Evolutionary conservation across 441 rosid genomes (phyloP), one percentile per base, ranked within the genome.

Genomic region (Erodium chrysanthum): DNA sequence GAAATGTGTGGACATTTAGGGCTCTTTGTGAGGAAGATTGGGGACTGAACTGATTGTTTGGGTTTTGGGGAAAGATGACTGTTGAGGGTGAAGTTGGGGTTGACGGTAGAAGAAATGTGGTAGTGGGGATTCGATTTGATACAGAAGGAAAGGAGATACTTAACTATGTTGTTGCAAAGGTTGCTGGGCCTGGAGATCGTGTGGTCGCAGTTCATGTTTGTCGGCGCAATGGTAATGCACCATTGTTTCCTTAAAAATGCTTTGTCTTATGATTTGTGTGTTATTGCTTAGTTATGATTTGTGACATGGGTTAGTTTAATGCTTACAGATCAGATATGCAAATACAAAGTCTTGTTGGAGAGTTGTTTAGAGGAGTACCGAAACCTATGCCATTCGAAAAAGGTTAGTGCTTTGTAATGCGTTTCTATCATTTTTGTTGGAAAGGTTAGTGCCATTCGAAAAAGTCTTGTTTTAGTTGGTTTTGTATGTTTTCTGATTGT

Each of bases 131-230:
- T 66, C 78, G 75, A 77, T 72, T 88, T 42, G 91, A 93, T 74
- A 72, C 68, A 31, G 73, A 75, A 25, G 79, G 94, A 75, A 81
- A 84, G 80, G 89, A 89, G 77, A 78, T 91, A 35, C 83, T 93
- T 66, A 79, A 77, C 71, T 89, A 95, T 96, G 85, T 91, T 71
- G 75, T 93, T 69, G 88, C 80, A 65, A 90, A 89, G 77, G 85
- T 88, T 70, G 95, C 97, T 59, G 80, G 89, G 66, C 88, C 89
- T 27, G 98, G 95, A 70, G 98, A 93, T 76, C 81, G 72, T 73
- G 91, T 92, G 42, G 54, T 88, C 76, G 95, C 84, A 27, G 68
- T 88, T 73, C 96, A 91, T 79, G 93, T 88, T 79, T 83, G 88
- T 77, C 76, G 75, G 64, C 82, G 78, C 77, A 80, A 85, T 4